These are phyloP conservation scores for Pneumocystis carinii DNA, from an alignment of 1,139 yeast species.

Conservation along the genomic window DNA sequence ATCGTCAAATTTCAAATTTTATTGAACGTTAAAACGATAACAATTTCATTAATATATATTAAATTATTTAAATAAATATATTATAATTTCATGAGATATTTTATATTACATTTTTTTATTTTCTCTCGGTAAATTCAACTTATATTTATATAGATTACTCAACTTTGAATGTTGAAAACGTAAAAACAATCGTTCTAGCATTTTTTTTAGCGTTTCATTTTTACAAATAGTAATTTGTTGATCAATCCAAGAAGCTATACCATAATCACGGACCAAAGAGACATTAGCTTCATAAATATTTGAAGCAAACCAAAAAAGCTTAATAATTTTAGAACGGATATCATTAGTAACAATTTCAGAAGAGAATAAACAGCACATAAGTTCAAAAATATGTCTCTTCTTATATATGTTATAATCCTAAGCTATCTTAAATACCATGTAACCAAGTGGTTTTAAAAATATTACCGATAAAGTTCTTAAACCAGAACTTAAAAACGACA, in stretches of 20 bases:
- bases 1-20: neutral
- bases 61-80: neutral
- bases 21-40: neutral
- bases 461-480: neutral
- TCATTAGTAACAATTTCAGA: neutral
- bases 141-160: neutral
- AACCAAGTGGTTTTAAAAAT: neutral
- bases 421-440: neutral
- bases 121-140: neutral
- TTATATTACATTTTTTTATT: neutral
- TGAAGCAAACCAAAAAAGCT: neutral
- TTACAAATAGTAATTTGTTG: neutral
- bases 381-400: neutral
- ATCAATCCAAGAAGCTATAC: neutral
- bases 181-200: neutral
- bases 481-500: conserved; percentile 9
- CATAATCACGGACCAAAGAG: neutral
- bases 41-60: neutral
- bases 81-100: neutral
- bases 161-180: neutral
- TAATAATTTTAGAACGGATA: neutral
- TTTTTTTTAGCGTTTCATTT: neutral
- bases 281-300: neutral
- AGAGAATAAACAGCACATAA: neutral
- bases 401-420: neutral